A percentile compares a stretch with the other conserved stretches of the same genome.
phyloP scores from a whole-genome alignment of 345 rosid genomes.

The Citrus medica region DNA sequence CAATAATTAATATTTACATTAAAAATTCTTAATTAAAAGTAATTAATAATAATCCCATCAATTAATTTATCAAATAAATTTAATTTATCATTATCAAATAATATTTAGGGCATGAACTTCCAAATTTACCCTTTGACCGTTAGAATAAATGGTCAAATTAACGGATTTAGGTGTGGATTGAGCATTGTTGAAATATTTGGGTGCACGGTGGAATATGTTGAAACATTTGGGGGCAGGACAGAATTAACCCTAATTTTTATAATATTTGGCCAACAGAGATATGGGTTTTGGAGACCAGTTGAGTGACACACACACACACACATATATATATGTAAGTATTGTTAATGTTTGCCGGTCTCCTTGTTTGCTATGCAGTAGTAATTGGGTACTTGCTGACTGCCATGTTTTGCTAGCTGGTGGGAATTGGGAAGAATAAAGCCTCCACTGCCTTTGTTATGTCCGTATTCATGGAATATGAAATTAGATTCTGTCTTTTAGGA shows the following conservation, averaged over 20 bases:
- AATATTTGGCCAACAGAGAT: background rate
- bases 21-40: too few relatives aligned
- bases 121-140: fast-evolving
- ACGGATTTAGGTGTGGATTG: fast-evolving
- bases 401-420: background rate
- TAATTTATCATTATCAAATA: too few relatives aligned
- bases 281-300: background rate
- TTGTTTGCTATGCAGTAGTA: background rate
- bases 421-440: background rate
- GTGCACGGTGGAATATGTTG: too few relatives aligned
- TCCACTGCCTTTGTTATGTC: background rate
- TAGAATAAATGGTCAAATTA: too few relatives aligned
- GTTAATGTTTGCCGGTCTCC: background rate
- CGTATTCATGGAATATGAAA: background rate
- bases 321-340: background rate
- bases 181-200: fast-evolving
- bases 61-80: too few relatives aligned
- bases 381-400: background rate
- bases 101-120: fast-evolving
- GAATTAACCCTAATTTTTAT: too few relatives aligned
- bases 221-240: fast-evolving
- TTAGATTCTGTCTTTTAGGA: background rate
- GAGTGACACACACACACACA: too few relatives aligned
- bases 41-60: too few relatives aligned
- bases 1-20: too few relatives aligned